Conservation (phyloP, 176 grass and related monocot species). For the Carex kokanica region DNA sequence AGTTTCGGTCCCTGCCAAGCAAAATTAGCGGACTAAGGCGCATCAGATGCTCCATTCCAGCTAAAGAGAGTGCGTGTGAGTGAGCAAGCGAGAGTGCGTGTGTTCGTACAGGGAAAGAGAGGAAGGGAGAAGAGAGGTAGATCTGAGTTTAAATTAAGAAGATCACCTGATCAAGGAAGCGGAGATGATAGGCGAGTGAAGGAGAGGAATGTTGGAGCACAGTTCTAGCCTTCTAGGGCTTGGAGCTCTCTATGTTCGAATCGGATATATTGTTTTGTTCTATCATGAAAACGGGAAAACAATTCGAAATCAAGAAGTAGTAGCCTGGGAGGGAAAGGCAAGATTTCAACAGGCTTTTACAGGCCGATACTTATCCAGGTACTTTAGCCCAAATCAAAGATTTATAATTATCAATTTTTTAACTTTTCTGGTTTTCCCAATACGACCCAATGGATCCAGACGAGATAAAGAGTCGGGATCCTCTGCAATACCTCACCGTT, state of each 20-base stretch:
- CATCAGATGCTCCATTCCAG: not conserved
- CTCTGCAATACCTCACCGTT: no score
- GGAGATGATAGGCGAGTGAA: not conserved
- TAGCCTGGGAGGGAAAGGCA: not conserved
- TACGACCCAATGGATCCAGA: no score
- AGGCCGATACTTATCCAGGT: not conserved
- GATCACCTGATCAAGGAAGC: not conserved
- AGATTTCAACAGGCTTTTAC: slow-evolving; percentile 4
- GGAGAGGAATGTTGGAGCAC: not conserved
- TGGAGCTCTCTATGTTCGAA: not conserved
- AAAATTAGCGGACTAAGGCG: not conserved
- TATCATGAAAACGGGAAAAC: not conserved
- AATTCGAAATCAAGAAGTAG: slow-evolving; percentile 11
- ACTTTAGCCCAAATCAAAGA: not conserved
- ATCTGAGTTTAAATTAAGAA: not conserved
- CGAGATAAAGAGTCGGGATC: no score
- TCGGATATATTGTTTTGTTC: not conserved
- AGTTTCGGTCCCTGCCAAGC: not conserved
- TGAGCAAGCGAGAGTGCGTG: not conserved
- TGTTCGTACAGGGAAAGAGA: not conserved
- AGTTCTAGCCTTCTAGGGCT: slow-evolving; percentile 13
- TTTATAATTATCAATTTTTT: not conserved
- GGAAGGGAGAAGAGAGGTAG: not conserved
- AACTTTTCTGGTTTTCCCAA: not conserved
- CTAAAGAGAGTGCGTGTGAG: not conserved